Evolutionary conservation across 1,284 basidiomycete genomes (phyloP).

Genomic region (Cutaneotrichosporon mucoides): DNA sequence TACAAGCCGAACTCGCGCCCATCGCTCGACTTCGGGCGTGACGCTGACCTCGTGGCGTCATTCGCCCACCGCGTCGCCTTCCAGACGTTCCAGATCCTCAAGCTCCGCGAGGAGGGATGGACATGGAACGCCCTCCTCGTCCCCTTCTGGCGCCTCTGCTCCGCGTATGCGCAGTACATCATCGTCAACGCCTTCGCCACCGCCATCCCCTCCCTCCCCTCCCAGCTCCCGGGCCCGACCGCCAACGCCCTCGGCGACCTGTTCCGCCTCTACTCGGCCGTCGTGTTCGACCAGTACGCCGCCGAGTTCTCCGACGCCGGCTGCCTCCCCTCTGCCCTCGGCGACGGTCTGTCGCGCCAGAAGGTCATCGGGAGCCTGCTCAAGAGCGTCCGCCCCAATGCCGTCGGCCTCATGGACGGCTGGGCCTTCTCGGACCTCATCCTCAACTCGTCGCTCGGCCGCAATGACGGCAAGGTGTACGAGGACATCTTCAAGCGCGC

Average conservation of each 20-base stretch:
- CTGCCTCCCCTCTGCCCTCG: conserved; percentile 41
- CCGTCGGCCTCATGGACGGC: conserved; percentile 52
- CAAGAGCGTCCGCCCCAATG: conserved; percentile 1
- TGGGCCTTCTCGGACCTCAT: conserved; percentile 56
- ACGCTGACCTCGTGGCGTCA: conserved; percentile 55
- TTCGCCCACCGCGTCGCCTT: conserved; percentile 47
- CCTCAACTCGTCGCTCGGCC: conserved; percentile 56
- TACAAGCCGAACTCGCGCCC: conserved; percentile 44
- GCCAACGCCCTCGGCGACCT: conserved; percentile 41
- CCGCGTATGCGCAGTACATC: conserved; percentile 13
- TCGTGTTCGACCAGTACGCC: conserved; percentile 49
- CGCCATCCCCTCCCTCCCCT: conserved; percentile 2
- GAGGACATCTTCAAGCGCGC: conserved; percentile 51
- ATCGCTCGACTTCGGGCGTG: conserved; percentile 54
- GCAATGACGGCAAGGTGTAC: conserved; percentile 52
- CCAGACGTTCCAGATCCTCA: conserved; percentile 43
- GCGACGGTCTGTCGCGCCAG: conserved; percentile 5
- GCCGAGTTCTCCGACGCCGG: conserved; percentile 53
- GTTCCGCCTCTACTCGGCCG: conserved; percentile 49
- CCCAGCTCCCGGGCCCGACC: not conserved
- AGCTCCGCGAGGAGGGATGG: conserved; percentile 28
- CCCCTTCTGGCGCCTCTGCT: conserved; percentile 17
- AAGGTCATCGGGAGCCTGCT: conserved; percentile 4
- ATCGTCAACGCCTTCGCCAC: conserved; percentile 4
- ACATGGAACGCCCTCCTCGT: conserved; percentile 35